Conservation (phyloP, 805 yeast genomes). For the Saturnispora saitoi region DNA sequence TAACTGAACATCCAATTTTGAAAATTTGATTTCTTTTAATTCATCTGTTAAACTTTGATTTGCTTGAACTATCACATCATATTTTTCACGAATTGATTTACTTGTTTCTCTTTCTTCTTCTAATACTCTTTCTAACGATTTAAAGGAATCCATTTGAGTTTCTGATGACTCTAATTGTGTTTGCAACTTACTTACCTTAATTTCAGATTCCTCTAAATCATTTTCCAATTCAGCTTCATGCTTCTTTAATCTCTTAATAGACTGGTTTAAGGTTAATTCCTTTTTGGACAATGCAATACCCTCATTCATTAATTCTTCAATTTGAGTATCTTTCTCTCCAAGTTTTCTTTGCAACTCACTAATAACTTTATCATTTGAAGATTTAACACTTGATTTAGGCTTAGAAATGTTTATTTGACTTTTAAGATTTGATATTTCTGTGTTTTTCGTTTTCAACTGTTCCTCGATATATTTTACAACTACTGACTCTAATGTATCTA, state of each 20-base stretch:
- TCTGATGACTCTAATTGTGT: slow-evolving; percentile 6
- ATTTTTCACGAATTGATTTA: slow-evolving; percentile 20
- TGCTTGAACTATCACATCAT: slow-evolving; percentile 19
- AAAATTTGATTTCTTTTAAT: slow-evolving; percentile 25
- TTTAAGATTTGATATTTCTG: background rate
- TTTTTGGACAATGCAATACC: slow-evolving; percentile 64
- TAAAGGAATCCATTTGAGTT: background rate
- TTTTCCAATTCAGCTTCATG: slow-evolving; percentile 33
- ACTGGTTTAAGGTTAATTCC: slow-evolving; percentile 60
- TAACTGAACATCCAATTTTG: slow-evolving; percentile 29
- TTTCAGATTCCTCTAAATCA: slow-evolving; percentile 25
- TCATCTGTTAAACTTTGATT: slow-evolving; percentile 22
- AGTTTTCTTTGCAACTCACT: slow-evolving; percentile 22
- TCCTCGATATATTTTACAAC: background rate
- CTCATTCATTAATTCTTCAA: slow-evolving; percentile 61
- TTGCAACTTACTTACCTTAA: slow-evolving; percentile 15
- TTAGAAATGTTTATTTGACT: background rate
- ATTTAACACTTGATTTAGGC: background rate
- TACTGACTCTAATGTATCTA: background rate
- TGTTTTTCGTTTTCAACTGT: background rate
- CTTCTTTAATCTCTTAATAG: slow-evolving; percentile 53
- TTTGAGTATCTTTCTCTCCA: slow-evolving; percentile 48
- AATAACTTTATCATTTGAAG: background rate
- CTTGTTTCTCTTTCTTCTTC: slow-evolving; percentile 28
- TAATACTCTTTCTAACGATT: background rate